These are phyloP conservation scores for Craspedostauros australis DNA, from an alignment of 108 stramenopile genomes.

Conservation along the genomic window DNA sequence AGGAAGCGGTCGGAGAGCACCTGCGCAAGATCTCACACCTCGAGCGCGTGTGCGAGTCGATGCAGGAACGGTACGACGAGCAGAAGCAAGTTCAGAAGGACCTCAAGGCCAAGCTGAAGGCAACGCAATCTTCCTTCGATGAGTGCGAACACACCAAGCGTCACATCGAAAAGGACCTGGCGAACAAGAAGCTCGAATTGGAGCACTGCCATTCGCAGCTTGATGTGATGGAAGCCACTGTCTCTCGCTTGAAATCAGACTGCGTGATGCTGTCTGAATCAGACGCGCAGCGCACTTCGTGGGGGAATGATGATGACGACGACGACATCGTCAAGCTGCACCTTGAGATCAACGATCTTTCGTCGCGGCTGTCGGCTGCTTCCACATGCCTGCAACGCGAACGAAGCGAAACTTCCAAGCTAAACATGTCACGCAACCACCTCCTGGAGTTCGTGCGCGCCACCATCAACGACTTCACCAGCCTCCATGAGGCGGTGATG, in stretches of 20 bases:
- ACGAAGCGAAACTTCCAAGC: too few species aligned
- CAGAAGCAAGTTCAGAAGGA: background rate
- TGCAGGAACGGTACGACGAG: background rate
- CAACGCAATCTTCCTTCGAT: too few species aligned
- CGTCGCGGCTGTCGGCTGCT: background rate
- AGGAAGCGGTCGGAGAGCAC: constrained; percentile 6
- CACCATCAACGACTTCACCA: too few species aligned
- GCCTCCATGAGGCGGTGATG: too few species aligned
- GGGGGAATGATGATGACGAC: background rate
- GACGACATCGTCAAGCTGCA: background rate
- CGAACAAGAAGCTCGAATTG: constrained; percentile 3
- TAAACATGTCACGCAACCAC: background rate
- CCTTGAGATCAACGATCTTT: background rate
- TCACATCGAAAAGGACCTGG: constrained; percentile 1
- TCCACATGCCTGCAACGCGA: background rate
- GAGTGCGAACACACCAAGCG: background rate
- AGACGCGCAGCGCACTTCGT: background rate
- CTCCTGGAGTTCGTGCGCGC: constrained; percentile 1
- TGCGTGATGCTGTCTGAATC: background rate
- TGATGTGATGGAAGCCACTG: constrained; percentile 9
- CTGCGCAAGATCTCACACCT: background rate
- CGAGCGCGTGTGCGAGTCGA: background rate
- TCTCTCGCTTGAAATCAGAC: constrained; percentile 12
- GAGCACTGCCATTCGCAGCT: constrained; percentile 3
- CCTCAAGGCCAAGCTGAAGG: background rate